Evolutionary conservation across 768 basidiomycete genomes (phyloP).

Genomic region (Termitomyces sp.): DNA sequence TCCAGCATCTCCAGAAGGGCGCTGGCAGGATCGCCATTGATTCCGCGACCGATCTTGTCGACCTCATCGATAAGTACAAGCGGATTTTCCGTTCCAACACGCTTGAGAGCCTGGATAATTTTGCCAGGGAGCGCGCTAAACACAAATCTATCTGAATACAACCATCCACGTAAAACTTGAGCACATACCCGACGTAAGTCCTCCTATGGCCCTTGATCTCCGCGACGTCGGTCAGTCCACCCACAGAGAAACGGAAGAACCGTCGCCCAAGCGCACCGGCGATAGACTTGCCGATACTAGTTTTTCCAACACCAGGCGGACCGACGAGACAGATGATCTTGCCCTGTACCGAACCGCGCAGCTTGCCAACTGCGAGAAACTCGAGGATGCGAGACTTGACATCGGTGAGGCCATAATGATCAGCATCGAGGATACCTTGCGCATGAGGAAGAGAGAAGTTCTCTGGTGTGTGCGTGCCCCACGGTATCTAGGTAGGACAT

Average conservation of each 20-base stretch:
- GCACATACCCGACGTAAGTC: conserved; percentile 86
- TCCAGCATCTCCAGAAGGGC: conserved; percentile 91
- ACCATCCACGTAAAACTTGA: neutral
- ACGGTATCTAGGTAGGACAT: conserved; percentile 61
- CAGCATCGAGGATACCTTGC: conserved; percentile 80
- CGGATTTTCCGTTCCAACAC: conserved; percentile 91
- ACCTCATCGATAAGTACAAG: conserved; percentile 94
- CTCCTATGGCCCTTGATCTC: conserved; percentile 98
- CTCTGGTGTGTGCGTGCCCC: conserved; percentile 92
- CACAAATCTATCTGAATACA: neutral
- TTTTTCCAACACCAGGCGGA: conserved; percentile 97
- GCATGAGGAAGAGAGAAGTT: conserved; percentile 88
- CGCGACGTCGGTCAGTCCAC: conserved; percentile 94
- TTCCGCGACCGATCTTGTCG: conserved; percentile 89
- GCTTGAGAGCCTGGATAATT: conserved; percentile 90
- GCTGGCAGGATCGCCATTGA: conserved; percentile 90
- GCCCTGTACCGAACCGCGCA: conserved; percentile 90
- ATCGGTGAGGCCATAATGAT: conserved; percentile 90
- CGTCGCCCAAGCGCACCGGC: conserved; percentile 84
- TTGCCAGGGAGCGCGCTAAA: conserved; percentile 84
- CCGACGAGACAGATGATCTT: conserved; percentile 97
- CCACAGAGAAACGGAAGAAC: conserved; percentile 97
- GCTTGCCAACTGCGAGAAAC: conserved; percentile 92
- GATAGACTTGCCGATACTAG: conserved; percentile 92
- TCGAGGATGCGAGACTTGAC: conserved; percentile 93